Evolutionary conservation across 192 early-diverging fungal species (phyloP).

Genomic region (Backusella psychrophila): DNA sequence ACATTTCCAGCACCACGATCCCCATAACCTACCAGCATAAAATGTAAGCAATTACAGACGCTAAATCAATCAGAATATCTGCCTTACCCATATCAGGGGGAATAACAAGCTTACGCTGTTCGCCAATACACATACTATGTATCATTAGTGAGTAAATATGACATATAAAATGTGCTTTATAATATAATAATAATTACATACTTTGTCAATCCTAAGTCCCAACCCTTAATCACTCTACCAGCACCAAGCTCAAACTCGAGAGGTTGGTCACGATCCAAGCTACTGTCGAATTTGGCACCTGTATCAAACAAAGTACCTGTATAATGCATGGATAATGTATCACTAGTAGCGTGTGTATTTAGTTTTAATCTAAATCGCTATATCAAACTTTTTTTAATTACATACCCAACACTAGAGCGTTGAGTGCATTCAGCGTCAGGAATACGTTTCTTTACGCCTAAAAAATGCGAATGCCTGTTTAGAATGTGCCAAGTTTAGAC

Average conservation of each 20-base stretch:
- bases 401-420: constrained; percentile 43
- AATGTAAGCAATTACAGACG: background rate
- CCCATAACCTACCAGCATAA: constrained; percentile 64
- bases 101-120: constrained; percentile 73
- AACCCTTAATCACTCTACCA: constrained; percentile 76
- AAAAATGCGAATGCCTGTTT: background rate
- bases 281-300: constrained; percentile 74
- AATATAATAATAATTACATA: constrained; percentile 1
- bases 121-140: constrained; percentile 74
- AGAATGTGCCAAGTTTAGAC: background rate
- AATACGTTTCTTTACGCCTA: constrained; percentile 51
- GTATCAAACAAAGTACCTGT: constrained; percentile 62
- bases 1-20: constrained; percentile 68
- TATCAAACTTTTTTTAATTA: background rate
- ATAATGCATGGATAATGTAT: constrained; percentile 74
- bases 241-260: constrained; percentile 73
- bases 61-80: background rate
- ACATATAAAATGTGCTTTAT: background rate
- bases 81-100: constrained; percentile 56
- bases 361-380: background rate
- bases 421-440: constrained; percentile 49
- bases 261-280: constrained; percentile 58
- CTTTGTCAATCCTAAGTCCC: constrained; percentile 72
- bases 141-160: background rate
- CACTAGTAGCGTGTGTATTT: constrained; percentile 35